Evolutionary conservation across 768 basidiomycete genomes (phyloP), one percentile per base, ranked within the genome.

Genomic region (Amanita brunnescens): DNA sequence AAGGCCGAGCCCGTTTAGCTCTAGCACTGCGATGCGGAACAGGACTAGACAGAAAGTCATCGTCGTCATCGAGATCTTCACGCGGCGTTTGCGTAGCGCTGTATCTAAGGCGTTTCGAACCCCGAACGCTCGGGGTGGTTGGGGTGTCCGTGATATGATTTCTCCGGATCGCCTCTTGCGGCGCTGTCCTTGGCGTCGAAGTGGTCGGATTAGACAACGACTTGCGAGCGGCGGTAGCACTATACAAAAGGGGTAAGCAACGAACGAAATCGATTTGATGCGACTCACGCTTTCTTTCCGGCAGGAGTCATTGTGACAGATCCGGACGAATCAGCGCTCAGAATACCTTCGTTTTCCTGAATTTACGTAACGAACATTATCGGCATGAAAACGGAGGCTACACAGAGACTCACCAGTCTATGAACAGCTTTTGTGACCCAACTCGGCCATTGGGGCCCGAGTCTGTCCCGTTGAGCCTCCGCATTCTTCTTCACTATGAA

Each of bases 401-500:
- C 26, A 7, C 5, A 48, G 2, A 41, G 6, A 29, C 72, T 12
- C 30, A 76, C 77, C 41, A 78, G 65, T 52, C 68, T 73, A 32
- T 69, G 64, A 0, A 78, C 65, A 6, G 76, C 69, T 50, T 69
- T 71, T 24, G 65, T 60, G 21, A 78, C 72, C 73, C 74, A 77
- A 24, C 60, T 69, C 12, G 68, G 61, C 78, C 77, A 78, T 32
- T 72, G 66, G 5, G 74, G 73, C 3, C 77, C 76, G 8, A 78
- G 64, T 42, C 66, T 71, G 42, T 76, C 75, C 50, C 71, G 67
- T 39, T 66, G 68, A 24, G 62, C 64, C 40, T 69, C 57, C 9
- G 76, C 77, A 45, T 62, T 72, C 58, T 70, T 77, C 54, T 69
- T 72, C 18, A 78, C 77, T 77, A 42, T 37, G 43, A 16, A 49